Conservation (phyloP, 1,284 basidiomycete genomes). For the Cerioporus squamosus region DNA sequence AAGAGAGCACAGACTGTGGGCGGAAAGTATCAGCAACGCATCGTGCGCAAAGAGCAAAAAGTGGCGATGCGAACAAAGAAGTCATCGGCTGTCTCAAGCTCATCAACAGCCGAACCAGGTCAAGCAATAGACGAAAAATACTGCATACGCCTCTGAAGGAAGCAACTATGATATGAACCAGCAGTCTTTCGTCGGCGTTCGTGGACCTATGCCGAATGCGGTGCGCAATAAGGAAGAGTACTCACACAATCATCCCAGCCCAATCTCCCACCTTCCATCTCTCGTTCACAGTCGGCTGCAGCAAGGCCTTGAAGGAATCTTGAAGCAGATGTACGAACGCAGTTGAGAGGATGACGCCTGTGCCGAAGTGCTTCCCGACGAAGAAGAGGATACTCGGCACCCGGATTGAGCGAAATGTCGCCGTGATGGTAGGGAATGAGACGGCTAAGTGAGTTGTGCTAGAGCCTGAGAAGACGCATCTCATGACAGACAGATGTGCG, state of each 20-base stretch:
- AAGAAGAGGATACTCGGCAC: conserved; percentile 75
- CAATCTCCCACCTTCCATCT: conserved; percentile 54
- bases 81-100: no score
- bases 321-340: conserved; percentile 80
- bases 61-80: not conserved
- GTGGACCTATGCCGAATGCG: not conserved
- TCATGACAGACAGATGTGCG: not conserved
- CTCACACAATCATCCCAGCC: conserved; percentile 75
- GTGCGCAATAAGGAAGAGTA: conserved; percentile 14
- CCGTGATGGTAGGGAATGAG: conserved; percentile 69
- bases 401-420: conserved; percentile 51
- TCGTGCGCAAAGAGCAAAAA: not conserved
- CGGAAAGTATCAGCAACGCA: not conserved
- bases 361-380: conserved; percentile 82
- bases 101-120: no score
- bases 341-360: conserved; percentile 79
- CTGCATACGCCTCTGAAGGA: no score
- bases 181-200: not conserved
- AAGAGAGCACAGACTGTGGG: conserved; percentile 59
- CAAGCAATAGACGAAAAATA: no score
- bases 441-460: conserved; percentile 49
- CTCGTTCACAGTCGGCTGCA: conserved; percentile 47
- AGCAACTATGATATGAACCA: no score
- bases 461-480: no score
- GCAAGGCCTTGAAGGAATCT: conserved; percentile 69